Base-by-base conservation (phyloP, 768 basidiomycete genomes). In the Naematelia encephala region DNA sequence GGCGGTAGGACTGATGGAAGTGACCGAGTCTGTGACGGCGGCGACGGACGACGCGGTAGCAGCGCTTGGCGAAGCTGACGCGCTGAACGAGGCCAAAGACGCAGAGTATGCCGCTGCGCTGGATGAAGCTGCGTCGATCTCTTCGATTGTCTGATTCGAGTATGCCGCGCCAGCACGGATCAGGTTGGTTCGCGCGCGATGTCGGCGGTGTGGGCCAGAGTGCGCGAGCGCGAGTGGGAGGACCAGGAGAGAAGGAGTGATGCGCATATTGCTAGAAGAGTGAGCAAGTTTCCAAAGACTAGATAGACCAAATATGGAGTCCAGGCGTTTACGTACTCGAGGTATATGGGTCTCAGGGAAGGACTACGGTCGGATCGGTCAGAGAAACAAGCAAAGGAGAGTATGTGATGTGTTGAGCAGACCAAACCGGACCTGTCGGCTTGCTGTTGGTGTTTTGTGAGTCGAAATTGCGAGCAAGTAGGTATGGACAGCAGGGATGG, bases 191-290 rank as follows among this genome's bases (percentile, higher is more conserved):
- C 25, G 43, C 43, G 19, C 44, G 28, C 45, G 55, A 14, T 56
- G 55, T 22, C 55, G 55, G 43, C 55, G 48, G 5, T 50, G 22
- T 3, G 48, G 48, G 48, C 14, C 22, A 25, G 48, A 11, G 48
- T 60, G 56, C 21, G 54, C 57, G n/a, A 54, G 60, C 19, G 57
- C 60, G 14, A 61, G 42, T 1, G 60, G 53, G 23, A 66, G 45
- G n/a, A 62, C 51, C 21, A 60, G 46, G 43, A 56, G 57, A 25
- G 60, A 29, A 12, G 60, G 14, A 34, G 56, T 43, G 47, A 62
- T 30, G 46, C 58, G 64, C 64, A 66, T 66, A 29, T 25, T 60
- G 58, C 5, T 25, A 23, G 48, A 8, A 19, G 34, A 16, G 8
- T 39, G 34, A 8, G 34, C 34, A 39, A 39, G 8, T 8, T 8